Percentiles rank a stretch among this genome's conserved stretches.
phyloP scores from a whole-genome alignment of 2,329 filamentous ascomycete genomes.

The Cytospora paraplurivora region DNA sequence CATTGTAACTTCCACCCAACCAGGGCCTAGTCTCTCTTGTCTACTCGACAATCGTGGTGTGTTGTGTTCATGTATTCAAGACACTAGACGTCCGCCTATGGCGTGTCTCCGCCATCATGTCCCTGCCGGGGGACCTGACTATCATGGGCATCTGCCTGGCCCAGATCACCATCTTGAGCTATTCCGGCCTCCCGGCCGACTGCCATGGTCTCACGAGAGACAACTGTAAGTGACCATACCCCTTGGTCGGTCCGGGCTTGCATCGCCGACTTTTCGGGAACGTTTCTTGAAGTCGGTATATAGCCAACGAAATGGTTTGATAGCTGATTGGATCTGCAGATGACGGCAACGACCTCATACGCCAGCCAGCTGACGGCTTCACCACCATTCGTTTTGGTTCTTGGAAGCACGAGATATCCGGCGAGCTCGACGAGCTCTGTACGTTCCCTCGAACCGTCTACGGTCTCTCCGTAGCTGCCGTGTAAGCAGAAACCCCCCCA shows the following conservation, averaged over 20 bases:
- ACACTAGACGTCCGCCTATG: conserved; percentile 28
- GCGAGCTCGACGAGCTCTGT: conserved; percentile 30
- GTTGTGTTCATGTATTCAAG: conserved; percentile 30
- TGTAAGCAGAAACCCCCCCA: conserved; percentile 26
- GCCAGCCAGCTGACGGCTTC: conserved; percentile 24
- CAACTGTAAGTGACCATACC: conserved; percentile 22
- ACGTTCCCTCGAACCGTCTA: conserved; percentile 29
- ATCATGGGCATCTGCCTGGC: conserved; percentile 32
- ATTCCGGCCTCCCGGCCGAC: conserved; percentile 27
- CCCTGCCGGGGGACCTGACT: conserved; percentile 33
- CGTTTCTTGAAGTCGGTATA: no score
- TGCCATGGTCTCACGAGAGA: conserved; percentile 29
- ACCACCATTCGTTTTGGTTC: conserved; percentile 27
- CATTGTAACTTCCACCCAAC: background rate
- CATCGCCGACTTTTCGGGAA: no score
- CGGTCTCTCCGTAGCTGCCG: conserved; percentile 27
- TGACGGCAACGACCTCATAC: conserved; percentile 24
- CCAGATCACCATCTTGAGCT: conserved; percentile 31
- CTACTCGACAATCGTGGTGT: conserved; percentile 32
- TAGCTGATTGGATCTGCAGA: conserved; percentile 13
- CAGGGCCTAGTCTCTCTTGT: conserved; percentile 30
- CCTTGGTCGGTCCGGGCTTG: background rate
- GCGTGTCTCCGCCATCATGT: conserved; percentile 28
- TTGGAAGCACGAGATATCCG: conserved; percentile 9
- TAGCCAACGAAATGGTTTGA: background rate